Evolutionary conservation across 768 basidiomycete species (phyloP), one percentile per base, ranked within the genome.

Genomic region (Suillus weaverae): DNA sequence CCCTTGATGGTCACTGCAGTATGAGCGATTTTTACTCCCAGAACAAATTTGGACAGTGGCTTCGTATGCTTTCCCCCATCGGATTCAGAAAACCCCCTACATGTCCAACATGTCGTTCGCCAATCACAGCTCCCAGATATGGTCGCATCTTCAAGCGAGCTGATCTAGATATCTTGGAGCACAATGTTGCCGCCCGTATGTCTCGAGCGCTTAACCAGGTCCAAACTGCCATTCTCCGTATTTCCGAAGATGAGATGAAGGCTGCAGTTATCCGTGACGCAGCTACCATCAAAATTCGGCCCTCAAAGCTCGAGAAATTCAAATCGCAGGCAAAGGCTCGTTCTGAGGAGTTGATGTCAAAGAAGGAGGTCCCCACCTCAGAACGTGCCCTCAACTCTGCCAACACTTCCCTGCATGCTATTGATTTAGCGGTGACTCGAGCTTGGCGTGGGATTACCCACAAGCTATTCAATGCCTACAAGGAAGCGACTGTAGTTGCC

Each of bases 161-260:
- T 0, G 80, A 84, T 54, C 75, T 92, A 54, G 89, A 89, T 66
- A 84, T 90, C 8, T 69, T 89, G 62, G 90, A 90, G 70, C 80
- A 81, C 63, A 89, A 90, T 64, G 80, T 89, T 26, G 84, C 84
- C 0, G 79, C 78, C 41, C 76, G 76, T 22, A 85, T 87, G 83
- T 82, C 84, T 0, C 72, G 72, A 22, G 75, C 78, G 11, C 80
- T 88, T n/a, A 67, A 66, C 41, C 65, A 62, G 2, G 70, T 80
- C 11, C 73, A 75, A 9, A 62, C 60, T 2, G 64, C 69, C 5
- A 71, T 83, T 61, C 70, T 72, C 33, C 56, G 66, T 3, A 62
- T 84, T 22, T 63, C 75, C 18, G 65, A 75, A 62, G 53, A 55
- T 3, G 63, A 61, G 0, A 73, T 74, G 39, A 74, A 76, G 56